Evolutionary conservation across 2,329 filamentous ascomycete genomes (phyloP), one percentile per base, ranked within the genome.

Genomic region (Madurella fahalii): DNA sequence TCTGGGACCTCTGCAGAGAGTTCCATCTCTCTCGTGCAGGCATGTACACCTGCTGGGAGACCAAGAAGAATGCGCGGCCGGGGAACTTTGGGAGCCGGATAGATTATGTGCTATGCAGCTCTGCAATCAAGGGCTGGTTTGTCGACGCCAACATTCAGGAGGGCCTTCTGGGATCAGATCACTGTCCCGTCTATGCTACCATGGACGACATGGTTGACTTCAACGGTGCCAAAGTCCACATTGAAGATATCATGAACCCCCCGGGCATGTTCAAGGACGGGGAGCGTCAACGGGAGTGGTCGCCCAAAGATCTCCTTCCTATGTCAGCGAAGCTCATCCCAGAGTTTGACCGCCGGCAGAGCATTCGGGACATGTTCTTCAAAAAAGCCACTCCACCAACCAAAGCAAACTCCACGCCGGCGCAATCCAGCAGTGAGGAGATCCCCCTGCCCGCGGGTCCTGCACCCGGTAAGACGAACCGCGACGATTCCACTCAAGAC

Each of bases 21-120:
- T 95, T 92, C 65, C 88, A 96, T 66, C 87, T 89, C 0, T 72
- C 76, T n/a, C 81, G 94, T 40, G 77, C 78, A 58, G 90, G 90
- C 57, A 97, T 99, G 94, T 97, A 90, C 69, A 97, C 94, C 0
- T 96, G 93, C 69, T 97, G 93, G 93, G 91, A 97, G 60, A 92
- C 90, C 48, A 92, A 89, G 68, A 88, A 91, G 66, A 97, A 97
- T 70, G 89, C 90, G n/a, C 80, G 94, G n/a, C 93, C 93, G 2
- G 91, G 89, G 2, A 97, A 97, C 68, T 95, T 87, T 69, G 94
- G 94, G 5, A 87, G 89, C 52, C 83, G 94, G 37, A 97, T 97
- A 63, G 94, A 99, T 70, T 97, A 95, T 70, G 81, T 99, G 16
- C 78, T 97, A 3, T 95, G 90, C 68, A 94, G 85, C 60, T 77